Conservation (phyloP, 2,329 filamentous ascomycete species). For the Penicillium brasilianum region DNA sequence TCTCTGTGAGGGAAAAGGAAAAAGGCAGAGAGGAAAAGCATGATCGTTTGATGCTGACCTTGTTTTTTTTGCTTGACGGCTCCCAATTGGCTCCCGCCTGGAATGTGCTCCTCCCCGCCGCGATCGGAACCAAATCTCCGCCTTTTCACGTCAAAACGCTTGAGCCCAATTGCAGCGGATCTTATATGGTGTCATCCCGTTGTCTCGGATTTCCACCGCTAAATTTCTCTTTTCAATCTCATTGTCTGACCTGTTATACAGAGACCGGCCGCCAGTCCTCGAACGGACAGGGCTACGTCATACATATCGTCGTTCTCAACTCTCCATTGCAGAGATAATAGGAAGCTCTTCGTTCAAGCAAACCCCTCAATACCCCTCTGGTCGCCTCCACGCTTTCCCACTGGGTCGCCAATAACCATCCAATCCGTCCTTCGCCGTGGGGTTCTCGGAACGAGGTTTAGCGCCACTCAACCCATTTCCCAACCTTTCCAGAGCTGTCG, state of each 20-base stretch:
- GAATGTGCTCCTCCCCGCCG: background rate
- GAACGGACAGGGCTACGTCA: background rate
- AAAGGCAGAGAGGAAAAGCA: no score
- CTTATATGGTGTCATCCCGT: background rate
- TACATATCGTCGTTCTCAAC: background rate
- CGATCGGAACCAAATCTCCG: conserved; percentile 2
- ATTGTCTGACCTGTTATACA: background rate
- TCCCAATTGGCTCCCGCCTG: background rate
- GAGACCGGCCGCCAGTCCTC: background rate
- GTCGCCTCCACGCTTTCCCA: background rate
- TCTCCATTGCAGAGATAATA: background rate
- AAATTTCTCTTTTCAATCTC: background rate
- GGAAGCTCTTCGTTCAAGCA: background rate
- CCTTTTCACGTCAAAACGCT: background rate
- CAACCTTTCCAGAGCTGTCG: background rate
- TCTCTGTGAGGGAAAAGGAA: background rate
- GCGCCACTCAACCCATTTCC: background rate
- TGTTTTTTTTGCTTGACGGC: background rate
- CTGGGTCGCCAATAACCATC: conserved; percentile 1
- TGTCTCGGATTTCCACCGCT: background rate
- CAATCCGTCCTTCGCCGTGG: background rate
- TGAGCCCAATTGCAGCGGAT: background rate
- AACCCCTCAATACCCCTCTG: background rate
- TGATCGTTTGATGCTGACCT: no score
- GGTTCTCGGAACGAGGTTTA: background rate